A percentile compares a stretch with the other conserved stretches of the same genome.
Conservation (phyloP, 2,329 filamentous ascomycete genomes). For the Calonectria honghensis region DNA sequence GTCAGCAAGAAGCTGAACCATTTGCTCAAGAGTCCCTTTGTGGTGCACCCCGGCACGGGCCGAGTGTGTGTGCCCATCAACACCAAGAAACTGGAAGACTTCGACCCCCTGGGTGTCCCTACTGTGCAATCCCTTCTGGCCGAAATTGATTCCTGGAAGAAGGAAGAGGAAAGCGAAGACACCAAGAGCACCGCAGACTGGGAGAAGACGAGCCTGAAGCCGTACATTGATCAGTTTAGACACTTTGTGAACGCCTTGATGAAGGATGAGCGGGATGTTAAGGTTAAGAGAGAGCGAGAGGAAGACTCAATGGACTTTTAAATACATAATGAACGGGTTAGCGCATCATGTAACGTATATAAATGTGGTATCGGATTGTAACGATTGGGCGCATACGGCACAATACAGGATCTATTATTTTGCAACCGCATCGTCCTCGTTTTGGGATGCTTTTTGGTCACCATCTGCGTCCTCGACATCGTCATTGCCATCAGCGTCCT, state of each 20-base stretch:
- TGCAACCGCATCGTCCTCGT: slow-evolving; percentile 31
- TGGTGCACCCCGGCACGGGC: slow-evolving; percentile 95
- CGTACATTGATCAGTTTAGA: slow-evolving; percentile 93
- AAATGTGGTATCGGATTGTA: slow-evolving; percentile 43
- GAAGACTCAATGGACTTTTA: slow-evolving; percentile 73
- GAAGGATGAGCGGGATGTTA: slow-evolving; percentile 80
- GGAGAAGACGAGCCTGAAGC: slow-evolving; percentile 97
- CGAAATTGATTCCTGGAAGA: slow-evolving; percentile 90
- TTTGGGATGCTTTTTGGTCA: slow-evolving; percentile 54
- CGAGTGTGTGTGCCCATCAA: slow-evolving; percentile 97
- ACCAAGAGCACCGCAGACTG: slow-evolving; percentile 81
- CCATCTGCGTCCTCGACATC: slow-evolving; percentile 49
- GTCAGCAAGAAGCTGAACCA: slow-evolving; percentile 99
- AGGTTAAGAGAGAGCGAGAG: slow-evolving; percentile 74
- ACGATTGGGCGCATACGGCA: slow-evolving; percentile 48
- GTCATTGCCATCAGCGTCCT: neutral
- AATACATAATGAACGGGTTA: slow-evolving; percentile 38
- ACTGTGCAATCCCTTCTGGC: slow-evolving; percentile 87
- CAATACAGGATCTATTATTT: slow-evolving; percentile 45
- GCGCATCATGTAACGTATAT: slow-evolving; percentile 46
- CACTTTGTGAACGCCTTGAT: slow-evolving; percentile 86
- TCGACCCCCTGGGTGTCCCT: slow-evolving; percentile 92
- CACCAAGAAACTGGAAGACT: slow-evolving; percentile 81
- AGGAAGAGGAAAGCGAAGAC: slow-evolving; percentile 63
- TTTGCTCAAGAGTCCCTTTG: slow-evolving; percentile 97